Percentiles rank a stretch among this genome's conserved stretches.
Evolutionary conservation across 2,329 filamentous ascomycete genomes (phyloP).

Genomic region (Neofusicoccum parvum): DNA sequence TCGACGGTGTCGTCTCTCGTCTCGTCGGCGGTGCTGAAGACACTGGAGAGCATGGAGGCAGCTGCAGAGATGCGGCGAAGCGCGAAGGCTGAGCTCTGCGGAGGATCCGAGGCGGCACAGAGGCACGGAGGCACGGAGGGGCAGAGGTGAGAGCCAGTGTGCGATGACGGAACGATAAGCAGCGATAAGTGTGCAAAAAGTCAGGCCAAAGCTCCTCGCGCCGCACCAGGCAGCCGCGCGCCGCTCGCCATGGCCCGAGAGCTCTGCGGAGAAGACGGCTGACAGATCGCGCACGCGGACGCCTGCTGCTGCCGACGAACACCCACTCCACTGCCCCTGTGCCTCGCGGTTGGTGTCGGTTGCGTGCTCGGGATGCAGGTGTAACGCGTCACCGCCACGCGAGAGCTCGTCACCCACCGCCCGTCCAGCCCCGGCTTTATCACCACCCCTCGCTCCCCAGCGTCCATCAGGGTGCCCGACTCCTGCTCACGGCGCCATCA

Average conservation of each 20-base stretch:
- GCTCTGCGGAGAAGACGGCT: neutral
- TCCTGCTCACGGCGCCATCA: neutral
- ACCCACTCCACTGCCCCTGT: no score
- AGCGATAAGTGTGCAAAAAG: neutral
- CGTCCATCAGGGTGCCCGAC: neutral
- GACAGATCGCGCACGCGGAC: neutral
- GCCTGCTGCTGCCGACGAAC: neutral
- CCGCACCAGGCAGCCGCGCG: neutral
- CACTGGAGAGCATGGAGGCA: no score
- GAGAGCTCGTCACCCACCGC: neutral
- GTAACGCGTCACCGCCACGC: constrained; percentile 17
- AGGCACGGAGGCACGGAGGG: no score
- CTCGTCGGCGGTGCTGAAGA: no score
- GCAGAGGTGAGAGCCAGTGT: neutral
- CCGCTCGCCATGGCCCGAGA: neutral
- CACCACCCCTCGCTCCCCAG: neutral
- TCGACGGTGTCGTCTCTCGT: no score
- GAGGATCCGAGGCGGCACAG: no score
- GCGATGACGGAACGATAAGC: neutral
- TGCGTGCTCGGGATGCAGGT: constrained; percentile 10
- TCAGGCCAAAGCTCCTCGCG: neutral
- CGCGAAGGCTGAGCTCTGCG: no score
- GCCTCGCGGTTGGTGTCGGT: neutral
- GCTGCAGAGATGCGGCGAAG: no score
- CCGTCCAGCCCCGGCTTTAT: neutral